These are phyloP conservation scores for Penicillium nucicola DNA, from an alignment of 495 filamentous ascomycete species.

Conservation along the genomic window DNA sequence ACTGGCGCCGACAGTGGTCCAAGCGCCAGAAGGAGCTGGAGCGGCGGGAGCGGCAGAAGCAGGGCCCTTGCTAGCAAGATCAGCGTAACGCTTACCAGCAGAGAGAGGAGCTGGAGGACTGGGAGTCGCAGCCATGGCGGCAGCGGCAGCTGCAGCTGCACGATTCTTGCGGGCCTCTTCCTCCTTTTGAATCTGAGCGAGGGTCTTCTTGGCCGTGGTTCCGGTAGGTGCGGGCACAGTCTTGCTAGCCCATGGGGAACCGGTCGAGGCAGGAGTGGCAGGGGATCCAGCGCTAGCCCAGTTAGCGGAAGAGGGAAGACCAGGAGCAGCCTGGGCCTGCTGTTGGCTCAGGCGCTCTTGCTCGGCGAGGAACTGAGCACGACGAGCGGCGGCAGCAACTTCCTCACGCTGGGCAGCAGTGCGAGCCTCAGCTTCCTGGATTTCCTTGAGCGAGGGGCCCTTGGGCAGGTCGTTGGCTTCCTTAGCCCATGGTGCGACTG, in stretches of 20 bases:
- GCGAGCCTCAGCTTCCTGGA: constrained; percentile 91
- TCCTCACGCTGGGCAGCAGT: constrained; percentile 92
- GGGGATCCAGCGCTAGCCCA: constrained; percentile 79
- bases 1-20: constrained; percentile 95
- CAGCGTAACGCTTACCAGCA: constrained; percentile 86
- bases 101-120: constrained; percentile 48
- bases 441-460: constrained; percentile 92
- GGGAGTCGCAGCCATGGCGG: constrained; percentile 44
- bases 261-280: constrained; percentile 48
- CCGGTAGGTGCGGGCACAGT: constrained; percentile 39
- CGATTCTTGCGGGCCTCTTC: constrained; percentile 86
- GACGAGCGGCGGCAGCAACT: constrained; percentile 73
- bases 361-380: constrained; percentile 63
- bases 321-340: constrained; percentile 56
- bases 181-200: constrained; percentile 95
- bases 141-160: constrained; percentile 53
- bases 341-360: constrained; percentile 76
- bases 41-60: constrained; percentile 30
- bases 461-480: constrained; percentile 74
- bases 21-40: constrained; percentile 54
- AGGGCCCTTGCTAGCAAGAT: constrained; percentile 79
- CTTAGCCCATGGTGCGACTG: constrained; percentile 92
- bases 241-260: constrained; percentile 66
- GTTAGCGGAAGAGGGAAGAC: constrained; percentile 82
- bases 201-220: constrained; percentile 72